Conservation (phyloP, 1,284 basidiomycete genomes). For the Uromyces viciae-fabae region DNA sequence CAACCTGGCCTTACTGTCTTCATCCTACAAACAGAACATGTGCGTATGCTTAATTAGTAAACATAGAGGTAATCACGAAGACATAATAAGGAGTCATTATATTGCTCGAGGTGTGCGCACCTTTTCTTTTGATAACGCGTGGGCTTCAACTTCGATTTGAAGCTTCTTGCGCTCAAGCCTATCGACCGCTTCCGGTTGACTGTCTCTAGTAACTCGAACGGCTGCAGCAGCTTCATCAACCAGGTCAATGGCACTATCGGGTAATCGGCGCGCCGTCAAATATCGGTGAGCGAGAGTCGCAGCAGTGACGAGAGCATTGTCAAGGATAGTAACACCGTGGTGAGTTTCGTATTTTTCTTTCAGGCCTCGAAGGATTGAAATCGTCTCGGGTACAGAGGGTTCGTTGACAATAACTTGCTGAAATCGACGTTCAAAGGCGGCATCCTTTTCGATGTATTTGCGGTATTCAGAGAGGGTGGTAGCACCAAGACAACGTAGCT, state of each 20-base stretch:
- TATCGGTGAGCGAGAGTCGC: constrained; percentile 92
- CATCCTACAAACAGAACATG: constrained; percentile 63
- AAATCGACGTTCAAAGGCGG: constrained; percentile 90
- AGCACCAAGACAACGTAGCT: constrained; percentile 82
- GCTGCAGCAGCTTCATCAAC: constrained; percentile 86
- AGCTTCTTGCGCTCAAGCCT: constrained; percentile 86
- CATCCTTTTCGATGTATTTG: constrained; percentile 82
- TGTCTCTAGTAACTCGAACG: constrained; percentile 89
- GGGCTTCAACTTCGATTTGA: constrained; percentile 90
- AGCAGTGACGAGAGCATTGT: constrained; percentile 82
- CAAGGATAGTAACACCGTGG: constrained; percentile 67
- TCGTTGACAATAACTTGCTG: constrained; percentile 86
- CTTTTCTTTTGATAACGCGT: constrained; percentile 69
- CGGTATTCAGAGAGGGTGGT: constrained; percentile 91
- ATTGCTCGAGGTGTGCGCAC: constrained; percentile 41
- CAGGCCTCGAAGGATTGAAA: constrained; percentile 87
- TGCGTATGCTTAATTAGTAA: neutral
- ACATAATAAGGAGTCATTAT: neutral
- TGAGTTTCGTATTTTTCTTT: constrained; percentile 69
- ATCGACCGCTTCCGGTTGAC: constrained; percentile 89
- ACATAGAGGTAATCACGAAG: constrained; percentile 60
- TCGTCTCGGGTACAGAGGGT: constrained; percentile 81
- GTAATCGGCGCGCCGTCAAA: constrained; percentile 64
- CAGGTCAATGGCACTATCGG: constrained; percentile 86
- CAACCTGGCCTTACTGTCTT: constrained; percentile 83